Percentiles rank a stretch among this genome's conserved stretches.
phyloP scores from a whole-genome alignment of 2,329 filamentous ascomycete genomes.

The Thielaviopsis ethacetica region DNA sequence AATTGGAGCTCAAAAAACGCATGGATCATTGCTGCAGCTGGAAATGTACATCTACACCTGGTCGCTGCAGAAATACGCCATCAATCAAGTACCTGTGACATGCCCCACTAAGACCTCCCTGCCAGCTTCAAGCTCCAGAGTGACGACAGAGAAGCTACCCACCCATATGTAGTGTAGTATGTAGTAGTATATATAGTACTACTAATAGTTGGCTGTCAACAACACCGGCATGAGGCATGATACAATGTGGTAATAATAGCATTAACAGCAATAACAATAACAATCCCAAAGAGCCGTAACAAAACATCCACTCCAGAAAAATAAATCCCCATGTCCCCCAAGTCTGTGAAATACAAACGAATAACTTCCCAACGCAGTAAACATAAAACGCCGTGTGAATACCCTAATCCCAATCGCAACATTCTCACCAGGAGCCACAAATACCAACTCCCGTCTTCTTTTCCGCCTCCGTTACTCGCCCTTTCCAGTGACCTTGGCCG shows the following conservation, averaged over 20 bases:
- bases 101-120: neutral
- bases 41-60: neutral
- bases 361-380: neutral
- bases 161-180: neutral
- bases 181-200: too few relatives aligned
- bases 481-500: constrained; percentile 64
- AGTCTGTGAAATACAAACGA: neutral
- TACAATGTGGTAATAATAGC: neutral
- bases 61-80: neutral
- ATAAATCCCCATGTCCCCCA: neutral
- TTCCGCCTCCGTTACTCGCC: constrained; percentile 42
- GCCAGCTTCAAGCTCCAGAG: neutral
- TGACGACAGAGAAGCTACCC: neutral
- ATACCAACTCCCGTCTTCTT: constrained; percentile 34
- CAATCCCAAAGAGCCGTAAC: neutral
- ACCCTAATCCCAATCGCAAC: neutral
- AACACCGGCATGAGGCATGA: neutral
- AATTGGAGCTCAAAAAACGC: neutral
- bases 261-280: neutral
- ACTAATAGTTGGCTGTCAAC: neutral
- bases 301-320: neutral
- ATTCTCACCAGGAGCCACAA: neutral
- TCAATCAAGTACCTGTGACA: neutral
- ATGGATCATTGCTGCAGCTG: neutral
- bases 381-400: neutral